phyloP scores from a whole-genome alignment of 768 basidiomycete genomes.

The Tricholoma furcatifolium region DNA sequence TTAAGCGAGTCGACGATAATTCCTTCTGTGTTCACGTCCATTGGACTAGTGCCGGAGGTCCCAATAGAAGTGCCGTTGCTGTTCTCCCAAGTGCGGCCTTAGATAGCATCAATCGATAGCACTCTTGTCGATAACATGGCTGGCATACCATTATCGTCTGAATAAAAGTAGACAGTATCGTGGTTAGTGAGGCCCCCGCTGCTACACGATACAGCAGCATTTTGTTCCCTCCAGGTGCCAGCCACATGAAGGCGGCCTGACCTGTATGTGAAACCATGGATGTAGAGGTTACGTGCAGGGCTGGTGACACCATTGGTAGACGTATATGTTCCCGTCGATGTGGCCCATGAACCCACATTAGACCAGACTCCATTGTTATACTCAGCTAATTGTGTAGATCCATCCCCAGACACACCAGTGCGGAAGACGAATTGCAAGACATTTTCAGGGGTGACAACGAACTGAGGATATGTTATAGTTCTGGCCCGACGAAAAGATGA shows the following conservation, averaged over 20 bases:
- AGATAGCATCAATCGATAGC: not conserved
- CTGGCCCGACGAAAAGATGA: constrained; percentile 19
- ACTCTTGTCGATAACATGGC: not conserved
- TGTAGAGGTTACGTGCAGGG: constrained; percentile 43
- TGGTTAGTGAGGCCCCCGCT: constrained; percentile 46
- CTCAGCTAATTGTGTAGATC: constrained; percentile 46
- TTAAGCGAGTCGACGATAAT: constrained; percentile 44
- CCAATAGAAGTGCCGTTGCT: constrained; percentile 36
- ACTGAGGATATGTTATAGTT: constrained; percentile 45
- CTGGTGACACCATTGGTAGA: constrained; percentile 40
- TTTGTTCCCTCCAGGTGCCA: constrained; percentile 49
- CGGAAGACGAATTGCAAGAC: constrained; percentile 48
- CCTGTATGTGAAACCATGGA: constrained; percentile 46
- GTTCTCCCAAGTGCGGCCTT: constrained; percentile 46
- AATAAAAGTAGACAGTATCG: constrained; percentile 46
- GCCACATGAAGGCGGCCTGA: constrained; percentile 37
- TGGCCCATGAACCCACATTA: constrained; percentile 47
- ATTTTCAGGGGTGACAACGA: constrained; percentile 45
- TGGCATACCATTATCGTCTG: constrained; percentile 40
- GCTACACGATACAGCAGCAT: constrained; percentile 39
- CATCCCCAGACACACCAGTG: constrained; percentile 45
- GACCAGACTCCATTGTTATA: constrained; percentile 40
- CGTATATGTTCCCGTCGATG: constrained; percentile 40
- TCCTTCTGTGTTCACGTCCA: constrained; percentile 42
- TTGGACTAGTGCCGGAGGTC: constrained; percentile 38